phyloP scores from a whole-genome alignment of 2,329 filamentous ascomycete genomes.

The Colletotrichum sp. region DNA sequence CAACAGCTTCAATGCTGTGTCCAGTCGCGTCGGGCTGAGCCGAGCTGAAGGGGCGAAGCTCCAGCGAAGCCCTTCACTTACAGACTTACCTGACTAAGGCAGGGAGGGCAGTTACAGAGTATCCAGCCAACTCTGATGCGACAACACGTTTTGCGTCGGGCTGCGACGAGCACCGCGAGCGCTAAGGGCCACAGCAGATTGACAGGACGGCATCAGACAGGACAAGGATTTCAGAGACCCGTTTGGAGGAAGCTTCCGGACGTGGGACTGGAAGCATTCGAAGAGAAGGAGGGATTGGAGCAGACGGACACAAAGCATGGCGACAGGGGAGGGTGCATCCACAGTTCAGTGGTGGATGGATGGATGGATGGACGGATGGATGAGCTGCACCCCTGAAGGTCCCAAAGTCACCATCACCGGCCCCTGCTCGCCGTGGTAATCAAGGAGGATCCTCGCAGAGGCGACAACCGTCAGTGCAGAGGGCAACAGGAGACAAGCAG shows the following conservation, averaged over 20 bases:
- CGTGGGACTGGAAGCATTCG: neutral
- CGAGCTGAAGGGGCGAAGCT: neutral
- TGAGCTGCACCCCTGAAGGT: conserved; percentile 4
- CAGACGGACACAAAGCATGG: conserved; percentile 2
- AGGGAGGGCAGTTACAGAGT: neutral
- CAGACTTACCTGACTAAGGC: neutral
- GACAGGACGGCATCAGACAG: conserved; percentile 7
- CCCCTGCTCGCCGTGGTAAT: neutral
- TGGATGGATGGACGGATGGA: neutral
- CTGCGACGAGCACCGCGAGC: neutral
- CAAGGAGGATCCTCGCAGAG: conserved; percentile 7
- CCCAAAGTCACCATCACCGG: neutral
- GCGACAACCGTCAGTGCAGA: neutral
- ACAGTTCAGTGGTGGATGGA: neutral
- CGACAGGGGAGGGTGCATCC: neutral
- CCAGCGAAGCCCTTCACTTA: neutral
- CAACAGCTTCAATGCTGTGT: neutral
- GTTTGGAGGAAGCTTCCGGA: neutral
- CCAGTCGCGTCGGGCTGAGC: neutral
- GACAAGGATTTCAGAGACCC: neutral
- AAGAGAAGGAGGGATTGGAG: neutral
- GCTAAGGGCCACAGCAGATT: conserved; percentile 14
- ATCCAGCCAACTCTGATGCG: neutral
- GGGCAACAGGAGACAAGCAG: neutral
- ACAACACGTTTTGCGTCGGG: conserved; percentile 10